Percentiles rank a stretch among this genome's conserved stretches.
Conservation (phyloP, 1,284 basidiomycete species). For the Ustilago sp. region DNA sequence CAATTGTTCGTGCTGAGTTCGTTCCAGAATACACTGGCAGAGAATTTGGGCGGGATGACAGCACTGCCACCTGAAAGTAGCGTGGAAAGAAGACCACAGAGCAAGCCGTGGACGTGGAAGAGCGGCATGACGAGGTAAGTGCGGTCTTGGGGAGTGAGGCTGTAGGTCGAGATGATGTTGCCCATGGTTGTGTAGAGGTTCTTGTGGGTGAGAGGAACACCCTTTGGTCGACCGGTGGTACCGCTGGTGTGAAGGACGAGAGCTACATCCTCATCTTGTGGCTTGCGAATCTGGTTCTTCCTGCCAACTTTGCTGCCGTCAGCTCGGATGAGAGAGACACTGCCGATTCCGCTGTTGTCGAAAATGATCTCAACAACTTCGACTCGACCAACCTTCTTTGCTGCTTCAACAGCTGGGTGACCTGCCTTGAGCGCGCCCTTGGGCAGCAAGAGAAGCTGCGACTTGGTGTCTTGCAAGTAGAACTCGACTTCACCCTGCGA, state of each 20-base stretch:
- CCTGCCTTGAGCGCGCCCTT: slow-evolving; percentile 50
- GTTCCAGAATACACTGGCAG: slow-evolving; percentile 76
- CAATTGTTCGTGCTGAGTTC: slow-evolving; percentile 70
- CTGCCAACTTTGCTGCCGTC: slow-evolving; percentile 41
- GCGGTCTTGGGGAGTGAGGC: slow-evolving; percentile 71
- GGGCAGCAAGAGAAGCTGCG: slow-evolving; percentile 66
- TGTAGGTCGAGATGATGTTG: slow-evolving; percentile 72
- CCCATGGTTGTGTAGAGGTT: slow-evolving; percentile 76
- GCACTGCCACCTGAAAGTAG: slow-evolving; percentile 75
- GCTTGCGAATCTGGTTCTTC: slow-evolving; percentile 31
- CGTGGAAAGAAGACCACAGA: slow-evolving; percentile 76
- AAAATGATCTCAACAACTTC: slow-evolving; percentile 66
- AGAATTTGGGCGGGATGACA: slow-evolving; percentile 76
- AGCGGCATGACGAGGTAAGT: slow-evolving; percentile 77
- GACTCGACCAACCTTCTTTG: slow-evolving; percentile 51
- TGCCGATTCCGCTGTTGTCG: slow-evolving; percentile 46
- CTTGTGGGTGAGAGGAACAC: slow-evolving; percentile 75
- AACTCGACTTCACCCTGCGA: slow-evolving; percentile 69
- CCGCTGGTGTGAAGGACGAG: slow-evolving; percentile 75
- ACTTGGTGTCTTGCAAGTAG: slow-evolving; percentile 70
- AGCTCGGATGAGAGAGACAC: slow-evolving; percentile 43
- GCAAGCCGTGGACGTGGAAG: slow-evolving; percentile 78
- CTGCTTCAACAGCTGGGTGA: slow-evolving; percentile 55
- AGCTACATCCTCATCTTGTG: slow-evolving; percentile 68
- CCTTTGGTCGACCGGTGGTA: slow-evolving; percentile 75